phyloP scores from a whole-genome alignment of 176 grass and related monocot species.

The Oryza brachyantha region DNA sequence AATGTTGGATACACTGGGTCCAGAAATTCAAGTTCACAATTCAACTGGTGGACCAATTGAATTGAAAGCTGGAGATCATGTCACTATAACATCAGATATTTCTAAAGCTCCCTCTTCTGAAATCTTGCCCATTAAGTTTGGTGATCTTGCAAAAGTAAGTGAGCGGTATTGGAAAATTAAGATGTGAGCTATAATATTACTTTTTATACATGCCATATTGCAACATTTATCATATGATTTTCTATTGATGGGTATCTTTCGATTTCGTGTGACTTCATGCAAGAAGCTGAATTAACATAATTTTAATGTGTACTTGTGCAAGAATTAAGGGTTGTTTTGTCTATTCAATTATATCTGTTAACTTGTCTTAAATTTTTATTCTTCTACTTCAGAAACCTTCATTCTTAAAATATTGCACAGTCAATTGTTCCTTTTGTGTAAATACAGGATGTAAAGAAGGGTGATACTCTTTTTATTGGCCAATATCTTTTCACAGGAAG shows the following conservation, averaged over 20 bases:
- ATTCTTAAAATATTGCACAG: background rate
- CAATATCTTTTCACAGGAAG: slow-evolving; percentile 99
- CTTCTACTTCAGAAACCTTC: background rate
- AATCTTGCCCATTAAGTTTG: slow-evolving; percentile 75
- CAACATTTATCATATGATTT: background rate
- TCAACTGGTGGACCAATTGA: slow-evolving; percentile 60
- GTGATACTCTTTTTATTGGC: slow-evolving; percentile 94
- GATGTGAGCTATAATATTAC: background rate
- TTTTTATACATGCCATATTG: background rate
- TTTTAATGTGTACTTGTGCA: slow-evolving; percentile 1
- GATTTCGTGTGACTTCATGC: background rate
- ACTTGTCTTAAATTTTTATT: background rate
- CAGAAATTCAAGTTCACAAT: slow-evolving; percentile 95
- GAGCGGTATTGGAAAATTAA: background rate
- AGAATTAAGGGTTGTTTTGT: background rate
- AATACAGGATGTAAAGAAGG: slow-evolving; percentile 76
- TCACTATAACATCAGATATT: slow-evolving; percentile 75
- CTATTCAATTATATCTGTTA: background rate
- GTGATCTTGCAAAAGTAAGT: slow-evolving; percentile 84
- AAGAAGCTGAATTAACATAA: background rate
- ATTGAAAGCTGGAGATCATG: slow-evolving; percentile 68
- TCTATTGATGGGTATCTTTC: background rate
- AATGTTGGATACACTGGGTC: slow-evolving; percentile 95
- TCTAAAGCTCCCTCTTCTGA: slow-evolving; percentile 67
- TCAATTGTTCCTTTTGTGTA: slow-evolving; percentile 15